These are phyloP conservation scores for Symbiodinium pilosum DNA, from an alignment of 73 alveolate genomes.

Conservation along the genomic window DNA sequence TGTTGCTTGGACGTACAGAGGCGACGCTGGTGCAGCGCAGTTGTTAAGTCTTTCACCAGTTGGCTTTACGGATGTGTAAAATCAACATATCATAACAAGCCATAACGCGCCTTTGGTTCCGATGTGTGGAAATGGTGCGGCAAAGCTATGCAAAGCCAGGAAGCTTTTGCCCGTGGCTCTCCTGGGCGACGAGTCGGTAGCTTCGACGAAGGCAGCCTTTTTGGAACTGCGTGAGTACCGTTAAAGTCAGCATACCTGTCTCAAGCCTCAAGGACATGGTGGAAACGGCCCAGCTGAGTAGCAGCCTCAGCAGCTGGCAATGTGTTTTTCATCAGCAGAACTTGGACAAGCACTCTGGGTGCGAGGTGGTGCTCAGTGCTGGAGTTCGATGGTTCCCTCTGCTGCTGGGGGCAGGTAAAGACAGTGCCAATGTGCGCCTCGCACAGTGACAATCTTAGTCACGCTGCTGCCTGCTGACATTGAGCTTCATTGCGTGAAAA, in stretches of 20 bases:
- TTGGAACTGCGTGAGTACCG: no score
- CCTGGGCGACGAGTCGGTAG: not conserved
- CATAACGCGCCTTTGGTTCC: not conserved
- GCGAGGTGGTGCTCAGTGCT: slow-evolving; percentile 83
- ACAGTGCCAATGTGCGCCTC: slow-evolving; percentile 82
- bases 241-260: no score
- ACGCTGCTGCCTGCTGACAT: not conserved
- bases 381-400: slow-evolving; percentile 74
- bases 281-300: not conserved
- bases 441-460: not conserved
- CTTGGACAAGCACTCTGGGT: no score
- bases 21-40: not conserved
- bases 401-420: slow-evolving; percentile 94
- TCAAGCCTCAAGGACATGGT: not conserved
- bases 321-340: not conserved
- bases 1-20: slow-evolving; percentile 77
- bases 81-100: no score
- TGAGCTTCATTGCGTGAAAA: no score
- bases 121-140: not conserved
- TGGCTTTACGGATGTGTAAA: not conserved
- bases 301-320: not conserved
- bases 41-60: not conserved
- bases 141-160: not conserved
- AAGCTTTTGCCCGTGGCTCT: not conserved
- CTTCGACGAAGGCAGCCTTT: not conserved